phyloP scores from a whole-genome alignment of 1,139 yeast species.

The Hyphopichia khmerensis region DNA sequence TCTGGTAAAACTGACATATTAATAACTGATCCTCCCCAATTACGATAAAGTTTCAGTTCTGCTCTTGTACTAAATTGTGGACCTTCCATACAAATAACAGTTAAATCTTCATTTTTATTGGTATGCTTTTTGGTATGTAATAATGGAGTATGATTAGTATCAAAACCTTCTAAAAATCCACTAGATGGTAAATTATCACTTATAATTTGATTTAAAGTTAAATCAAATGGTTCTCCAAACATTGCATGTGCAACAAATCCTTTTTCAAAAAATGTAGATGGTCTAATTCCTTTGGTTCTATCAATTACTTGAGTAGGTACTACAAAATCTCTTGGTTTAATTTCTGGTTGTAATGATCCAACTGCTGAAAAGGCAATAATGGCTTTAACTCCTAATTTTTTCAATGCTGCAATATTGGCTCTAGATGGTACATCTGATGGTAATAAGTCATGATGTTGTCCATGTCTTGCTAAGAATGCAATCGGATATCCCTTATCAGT shows the following conservation, averaged over 20 bases:
- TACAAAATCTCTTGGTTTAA: constrained; percentile 92
- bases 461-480: constrained; percentile 95
- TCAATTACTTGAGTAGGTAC: constrained; percentile 94
- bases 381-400: constrained; percentile 80
- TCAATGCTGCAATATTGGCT: constrained; percentile 95
- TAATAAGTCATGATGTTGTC: constrained; percentile 79
- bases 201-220: constrained; percentile 64
- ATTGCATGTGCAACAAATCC: constrained; percentile 97
- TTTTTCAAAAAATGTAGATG: constrained; percentile 83
- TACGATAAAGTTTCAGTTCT: constrained; percentile 84
- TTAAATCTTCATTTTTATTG: constrained; percentile 62
- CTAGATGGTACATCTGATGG: constrained; percentile 91
- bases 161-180: constrained; percentile 55
- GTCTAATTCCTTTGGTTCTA: constrained; percentile 92
- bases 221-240: constrained; percentile 95
- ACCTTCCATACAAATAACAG: constrained; percentile 97
- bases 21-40: constrained; percentile 93
- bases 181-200: constrained; percentile 51
- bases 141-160: constrained; percentile 30
- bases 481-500: constrained; percentile 77
- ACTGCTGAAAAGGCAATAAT: constrained; percentile 94
- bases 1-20: constrained; percentile 97
- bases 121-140: constrained; percentile 57
- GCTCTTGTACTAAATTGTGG: constrained; percentile 98
- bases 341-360: constrained; percentile 87